Conservation (phyloP, 2,329 filamentous ascomycete genomes). For the Tolypocladium inflatum region DNA sequence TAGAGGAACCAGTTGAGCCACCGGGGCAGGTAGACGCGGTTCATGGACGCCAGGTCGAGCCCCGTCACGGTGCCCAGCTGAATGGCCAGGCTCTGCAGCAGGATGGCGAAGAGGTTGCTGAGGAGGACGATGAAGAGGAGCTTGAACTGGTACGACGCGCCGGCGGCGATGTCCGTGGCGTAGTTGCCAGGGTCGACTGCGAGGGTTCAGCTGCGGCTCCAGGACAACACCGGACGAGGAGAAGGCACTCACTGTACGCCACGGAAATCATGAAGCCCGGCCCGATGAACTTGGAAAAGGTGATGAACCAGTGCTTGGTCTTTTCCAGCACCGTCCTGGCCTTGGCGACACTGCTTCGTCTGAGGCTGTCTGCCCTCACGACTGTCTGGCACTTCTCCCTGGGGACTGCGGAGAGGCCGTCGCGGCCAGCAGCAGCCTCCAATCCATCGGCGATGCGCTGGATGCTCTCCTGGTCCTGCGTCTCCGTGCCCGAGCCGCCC, state of each 20-base stretch:
- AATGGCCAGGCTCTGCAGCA: conserved; percentile 58
- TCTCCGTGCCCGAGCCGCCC: background rate
- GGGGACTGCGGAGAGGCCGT: background rate
- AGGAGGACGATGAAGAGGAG: conserved; percentile 60
- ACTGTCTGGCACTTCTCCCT: background rate
- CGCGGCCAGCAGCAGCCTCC: background rate
- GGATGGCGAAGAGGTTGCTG: conserved; percentile 62
- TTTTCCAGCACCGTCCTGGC: conserved; percentile 5
- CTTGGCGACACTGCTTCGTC: background rate
- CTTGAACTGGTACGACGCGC: conserved; percentile 54
- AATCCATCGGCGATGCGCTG: background rate
- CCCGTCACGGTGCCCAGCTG: conserved; percentile 63
- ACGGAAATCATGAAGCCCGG: conserved; percentile 58
- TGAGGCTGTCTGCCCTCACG: background rate
- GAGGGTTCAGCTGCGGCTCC: background rate
- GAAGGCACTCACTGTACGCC: conserved; percentile 38
- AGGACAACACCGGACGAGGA: background rate
- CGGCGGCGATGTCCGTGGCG: conserved; percentile 59
- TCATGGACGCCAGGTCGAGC: conserved; percentile 56
- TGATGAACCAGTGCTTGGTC: conserved; percentile 9
- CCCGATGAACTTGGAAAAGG: conserved; percentile 42
- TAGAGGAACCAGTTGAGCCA: conserved; percentile 58
- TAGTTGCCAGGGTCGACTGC: conserved; percentile 57
- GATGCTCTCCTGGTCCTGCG: background rate
- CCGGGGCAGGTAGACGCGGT: conserved; percentile 52